phyloP scores from a whole-genome alignment of 2,329 filamentous ascomycete genomes.

The Aspergillus calidoustus region DNA sequence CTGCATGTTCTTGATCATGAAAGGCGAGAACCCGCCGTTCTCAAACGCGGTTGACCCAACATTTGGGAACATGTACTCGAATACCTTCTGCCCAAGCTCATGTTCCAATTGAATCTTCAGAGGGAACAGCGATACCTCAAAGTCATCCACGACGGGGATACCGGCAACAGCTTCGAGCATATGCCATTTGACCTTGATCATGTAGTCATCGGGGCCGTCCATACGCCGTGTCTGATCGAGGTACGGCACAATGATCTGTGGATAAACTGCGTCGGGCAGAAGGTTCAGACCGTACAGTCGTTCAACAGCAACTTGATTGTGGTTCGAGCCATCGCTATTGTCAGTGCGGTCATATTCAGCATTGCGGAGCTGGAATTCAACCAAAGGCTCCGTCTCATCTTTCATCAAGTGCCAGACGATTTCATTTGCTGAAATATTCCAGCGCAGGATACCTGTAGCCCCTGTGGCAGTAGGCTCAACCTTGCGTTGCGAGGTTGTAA shows the following conservation, averaged over 20 bases:
- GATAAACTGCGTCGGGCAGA: constrained; percentile 87
- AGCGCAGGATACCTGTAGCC: constrained; percentile 79
- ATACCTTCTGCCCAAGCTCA: constrained; percentile 88
- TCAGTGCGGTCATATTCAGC: constrained; percentile 94
- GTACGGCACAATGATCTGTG: constrained; percentile 93
- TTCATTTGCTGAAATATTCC: constrained; percentile 92
- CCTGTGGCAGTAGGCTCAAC: constrained; percentile 68
- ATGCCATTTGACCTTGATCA: constrained; percentile 95
- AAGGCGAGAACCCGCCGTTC: constrained; percentile 54
- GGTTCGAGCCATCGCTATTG: constrained; percentile 94
- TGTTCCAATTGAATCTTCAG: constrained; percentile 92
- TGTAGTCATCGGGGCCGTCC: constrained; percentile 70
- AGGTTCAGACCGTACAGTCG: constrained; percentile 88
- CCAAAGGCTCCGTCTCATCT: constrained; percentile 82
- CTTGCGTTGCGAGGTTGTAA: constrained; percentile 92
- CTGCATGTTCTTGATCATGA: constrained; percentile 59
- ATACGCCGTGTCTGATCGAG: constrained; percentile 66
- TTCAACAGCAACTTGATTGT: constrained; percentile 87
- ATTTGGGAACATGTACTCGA: constrained; percentile 96
- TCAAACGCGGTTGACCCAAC: constrained; percentile 63
- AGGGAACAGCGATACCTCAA: constrained; percentile 91
- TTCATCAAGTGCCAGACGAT: constrained; percentile 97
- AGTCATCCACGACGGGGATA: constrained; percentile 95
- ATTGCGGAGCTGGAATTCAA: constrained; percentile 90
- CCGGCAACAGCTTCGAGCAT: constrained; percentile 98